A percentile compares a stretch with the other conserved stretches of the same genome.
Conservation (phyloP, 1,139 yeast genomes). For the Candida mesenterica region DNA sequence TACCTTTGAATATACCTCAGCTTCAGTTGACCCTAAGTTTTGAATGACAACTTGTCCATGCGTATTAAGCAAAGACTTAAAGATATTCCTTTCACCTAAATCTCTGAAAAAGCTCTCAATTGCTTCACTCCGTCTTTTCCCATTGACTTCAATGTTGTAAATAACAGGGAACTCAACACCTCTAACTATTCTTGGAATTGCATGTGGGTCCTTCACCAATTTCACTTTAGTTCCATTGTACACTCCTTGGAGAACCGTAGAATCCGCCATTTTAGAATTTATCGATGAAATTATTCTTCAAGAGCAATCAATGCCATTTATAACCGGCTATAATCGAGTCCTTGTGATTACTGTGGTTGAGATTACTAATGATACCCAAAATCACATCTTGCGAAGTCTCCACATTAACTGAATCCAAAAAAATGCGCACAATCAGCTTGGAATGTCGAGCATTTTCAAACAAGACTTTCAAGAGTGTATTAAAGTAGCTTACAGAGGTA, state of each 20-base stretch:
- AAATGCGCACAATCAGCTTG: too few relatives aligned
- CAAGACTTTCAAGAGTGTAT: too few relatives aligned
- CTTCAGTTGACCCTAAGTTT: constrained; percentile 18
- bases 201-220: constrained; percentile 3
- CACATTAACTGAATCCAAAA: too few relatives aligned
- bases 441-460: too few relatives aligned
- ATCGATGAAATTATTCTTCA: too few relatives aligned
- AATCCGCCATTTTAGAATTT: neutral
- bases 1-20: constrained; percentile 13
- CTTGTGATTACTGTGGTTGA: too few relatives aligned
- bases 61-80: constrained; percentile 16
- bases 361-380: too few relatives aligned
- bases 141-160: constrained; percentile 2
- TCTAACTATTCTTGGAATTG: constrained; percentile 4
- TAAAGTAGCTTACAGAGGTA: too few relatives aligned
- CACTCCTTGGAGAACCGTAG: neutral
- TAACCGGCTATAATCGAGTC: too few relatives aligned
- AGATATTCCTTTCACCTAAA: constrained; percentile 14
- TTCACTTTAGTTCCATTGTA: constrained; percentile 3
- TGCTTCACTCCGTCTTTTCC: constrained; percentile 1
- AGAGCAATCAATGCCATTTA: neutral
- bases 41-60: constrained; percentile 26
- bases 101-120: constrained; percentile 6
- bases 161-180: constrained; percentile 9
- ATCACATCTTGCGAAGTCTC: too few relatives aligned